Percentiles rank a stretch among this genome's conserved stretches.
These are phyloP conservation scores for Geum urbanum DNA, from an alignment of 306 rosid species.

Conservation along the genomic window DNA sequence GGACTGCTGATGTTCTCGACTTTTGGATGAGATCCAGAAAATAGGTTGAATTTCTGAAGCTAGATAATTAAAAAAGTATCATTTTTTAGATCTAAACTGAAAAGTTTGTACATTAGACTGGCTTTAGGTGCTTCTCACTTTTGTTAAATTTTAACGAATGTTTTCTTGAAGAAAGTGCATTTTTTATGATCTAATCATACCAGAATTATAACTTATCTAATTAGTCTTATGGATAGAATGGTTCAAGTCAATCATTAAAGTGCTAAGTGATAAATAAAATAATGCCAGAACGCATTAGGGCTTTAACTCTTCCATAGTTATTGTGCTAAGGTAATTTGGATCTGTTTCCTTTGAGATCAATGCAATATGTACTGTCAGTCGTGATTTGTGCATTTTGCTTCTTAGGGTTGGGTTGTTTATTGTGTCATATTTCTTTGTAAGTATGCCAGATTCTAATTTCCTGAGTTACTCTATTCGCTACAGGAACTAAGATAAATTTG, in stretches of 20 bases:
- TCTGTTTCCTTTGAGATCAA: background rate
- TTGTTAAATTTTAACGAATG: too few species aligned
- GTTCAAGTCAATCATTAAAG: background rate
- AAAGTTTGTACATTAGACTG: background rate
- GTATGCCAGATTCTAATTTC: background rate
- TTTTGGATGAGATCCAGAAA: background rate
- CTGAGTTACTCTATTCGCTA: background rate
- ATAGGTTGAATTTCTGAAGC: background rate
- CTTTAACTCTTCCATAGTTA: background rate
- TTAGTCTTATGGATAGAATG: background rate
- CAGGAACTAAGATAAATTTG: slow-evolving; percentile 1
- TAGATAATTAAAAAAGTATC: background rate
- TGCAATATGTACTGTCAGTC: background rate
- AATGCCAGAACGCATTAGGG: background rate
- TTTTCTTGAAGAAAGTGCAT: background rate
- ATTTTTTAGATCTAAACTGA: background rate
- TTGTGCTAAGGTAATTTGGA: background rate
- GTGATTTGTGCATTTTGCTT: background rate
- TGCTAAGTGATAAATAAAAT: background rate
- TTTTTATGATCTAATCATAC: background rate
- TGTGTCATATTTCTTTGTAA: too few species aligned
- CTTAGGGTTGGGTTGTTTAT: background rate
- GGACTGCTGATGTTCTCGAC: background rate
- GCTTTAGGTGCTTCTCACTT: too few species aligned
- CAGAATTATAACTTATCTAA: background rate